phyloP scores from a whole-genome alignment of 495 filamentous ascomycete species.

The Tuber microsphaerosporum region DNA sequence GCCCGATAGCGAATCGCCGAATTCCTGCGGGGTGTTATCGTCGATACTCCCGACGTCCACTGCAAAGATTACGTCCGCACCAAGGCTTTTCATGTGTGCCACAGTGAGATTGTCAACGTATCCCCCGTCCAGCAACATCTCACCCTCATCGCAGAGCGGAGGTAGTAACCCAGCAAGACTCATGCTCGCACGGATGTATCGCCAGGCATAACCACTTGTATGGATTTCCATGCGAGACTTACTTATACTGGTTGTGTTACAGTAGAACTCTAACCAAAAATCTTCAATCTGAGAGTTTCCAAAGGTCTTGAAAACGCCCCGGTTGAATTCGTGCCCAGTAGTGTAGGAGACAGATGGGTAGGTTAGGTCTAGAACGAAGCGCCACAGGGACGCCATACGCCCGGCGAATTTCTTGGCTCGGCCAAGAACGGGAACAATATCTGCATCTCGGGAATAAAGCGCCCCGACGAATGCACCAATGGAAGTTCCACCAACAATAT shows the following conservation, averaged over 20 bases:
- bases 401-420: conserved; percentile 94
- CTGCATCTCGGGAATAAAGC: conserved; percentile 89
- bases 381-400: conserved; percentile 95
- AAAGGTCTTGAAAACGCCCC: conserved; percentile 97
- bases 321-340: conserved; percentile 97
- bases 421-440: conserved; percentile 93
- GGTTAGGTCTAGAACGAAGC: conserved; percentile 89
- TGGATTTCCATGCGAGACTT: conserved; percentile 84
- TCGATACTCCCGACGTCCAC: conserved; percentile 88
- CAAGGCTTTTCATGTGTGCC: conserved; percentile 90
- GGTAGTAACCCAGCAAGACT: conserved; percentile 85
- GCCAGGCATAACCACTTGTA: conserved; percentile 91
- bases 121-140: conserved; percentile 90
- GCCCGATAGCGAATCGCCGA: conserved; percentile 90
- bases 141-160: conserved; percentile 91
- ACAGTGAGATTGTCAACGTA: conserved; percentile 98
- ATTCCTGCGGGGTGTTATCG: conserved; percentile 80
- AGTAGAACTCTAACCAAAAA: conserved; percentile 98
- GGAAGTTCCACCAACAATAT: conserved; percentile 91
- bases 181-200: conserved; percentile 94
- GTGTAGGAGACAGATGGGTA: conserved; percentile 91
- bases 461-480: conserved; percentile 97
- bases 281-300: conserved; percentile 95
- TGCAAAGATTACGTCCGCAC: conserved; percentile 88
- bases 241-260: conserved; percentile 96